These are phyloP conservation scores for Acorus calamus DNA, from an alignment of 106 monocot genomes.

Conservation along the genomic window DNA sequence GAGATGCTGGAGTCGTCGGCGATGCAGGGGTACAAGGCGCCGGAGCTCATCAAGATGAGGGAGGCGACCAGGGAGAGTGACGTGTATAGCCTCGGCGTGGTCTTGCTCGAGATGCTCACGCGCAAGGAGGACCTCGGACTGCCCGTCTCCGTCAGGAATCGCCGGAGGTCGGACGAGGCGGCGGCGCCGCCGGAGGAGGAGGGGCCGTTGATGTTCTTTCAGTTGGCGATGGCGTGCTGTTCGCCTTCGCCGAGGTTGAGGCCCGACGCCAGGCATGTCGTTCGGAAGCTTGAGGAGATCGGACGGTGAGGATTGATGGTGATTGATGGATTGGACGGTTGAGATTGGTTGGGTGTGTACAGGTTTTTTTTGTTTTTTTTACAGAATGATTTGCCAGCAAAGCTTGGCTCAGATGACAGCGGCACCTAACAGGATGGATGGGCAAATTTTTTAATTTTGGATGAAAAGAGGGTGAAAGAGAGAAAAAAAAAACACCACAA, in stretches of 20 bases:
- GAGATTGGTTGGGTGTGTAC: too few relatives aligned
- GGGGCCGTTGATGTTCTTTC: slow-evolving; percentile 44
- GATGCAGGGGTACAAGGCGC: slow-evolving; percentile 76
- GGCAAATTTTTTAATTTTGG: too few relatives aligned
- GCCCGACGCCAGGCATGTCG: slow-evolving; percentile 52
- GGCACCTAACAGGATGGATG: too few relatives aligned
- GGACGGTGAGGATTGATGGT: background rate
- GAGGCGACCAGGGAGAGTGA: slow-evolving; percentile 60
- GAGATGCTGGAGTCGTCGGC: slow-evolving; percentile 68
- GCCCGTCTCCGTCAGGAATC: slow-evolving; percentile 38
- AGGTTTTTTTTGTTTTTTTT: too few relatives aligned
- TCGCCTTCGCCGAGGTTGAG: slow-evolving; percentile 67
- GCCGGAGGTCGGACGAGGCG: too few relatives aligned
- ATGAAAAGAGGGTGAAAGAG: too few relatives aligned
- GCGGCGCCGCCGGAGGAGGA: slow-evolving; percentile 24
- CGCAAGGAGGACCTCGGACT: slow-evolving; percentile 56
- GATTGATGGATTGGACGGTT: too few relatives aligned
- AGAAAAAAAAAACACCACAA: too few relatives aligned
- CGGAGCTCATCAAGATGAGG: slow-evolving; percentile 82
- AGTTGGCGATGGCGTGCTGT: slow-evolving; percentile 75
- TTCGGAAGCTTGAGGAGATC: slow-evolving; percentile 60
- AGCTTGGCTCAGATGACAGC: too few relatives aligned
- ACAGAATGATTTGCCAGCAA: too few relatives aligned
- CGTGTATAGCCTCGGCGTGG: slow-evolving; percentile 79
- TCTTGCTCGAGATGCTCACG: slow-evolving; percentile 78